Evolutionary conservation across 257 asterid genomes (phyloP).

Genomic region (Voacanga thouarsii): DNA sequence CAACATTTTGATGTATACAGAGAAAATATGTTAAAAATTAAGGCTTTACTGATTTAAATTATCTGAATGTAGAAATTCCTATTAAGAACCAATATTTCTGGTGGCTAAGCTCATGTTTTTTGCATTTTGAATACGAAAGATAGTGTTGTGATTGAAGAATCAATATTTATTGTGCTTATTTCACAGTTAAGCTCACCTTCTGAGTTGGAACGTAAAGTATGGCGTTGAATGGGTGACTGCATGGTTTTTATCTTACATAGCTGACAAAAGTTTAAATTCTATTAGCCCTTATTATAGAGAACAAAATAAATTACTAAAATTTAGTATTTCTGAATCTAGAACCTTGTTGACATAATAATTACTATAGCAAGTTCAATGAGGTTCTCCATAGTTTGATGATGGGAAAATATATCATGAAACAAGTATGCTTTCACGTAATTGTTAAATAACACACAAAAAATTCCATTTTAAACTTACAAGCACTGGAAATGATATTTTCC

Average conservation of each 20-base stretch:
- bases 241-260: background rate
- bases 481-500: background rate
- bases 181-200: background rate
- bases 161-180: background rate
- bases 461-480: background rate
- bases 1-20: background rate
- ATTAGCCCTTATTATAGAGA: background rate
- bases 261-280: background rate
- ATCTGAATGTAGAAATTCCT: background rate
- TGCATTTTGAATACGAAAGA: background rate
- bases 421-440: background rate
- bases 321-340: background rate
- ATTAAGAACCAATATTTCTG: background rate
- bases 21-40: background rate
- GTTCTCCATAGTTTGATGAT: background rate
- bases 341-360: background rate
- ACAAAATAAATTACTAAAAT: background rate
- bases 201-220: background rate
- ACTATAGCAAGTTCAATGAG: background rate
- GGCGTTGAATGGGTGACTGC: background rate
- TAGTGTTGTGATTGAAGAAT: background rate
- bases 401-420: background rate
- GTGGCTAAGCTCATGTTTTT: background rate
- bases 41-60: background rate
- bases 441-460: background rate